Conservation (phyloP, 345 rosid genomes). For the Raphanus raphanistrum region DNA sequence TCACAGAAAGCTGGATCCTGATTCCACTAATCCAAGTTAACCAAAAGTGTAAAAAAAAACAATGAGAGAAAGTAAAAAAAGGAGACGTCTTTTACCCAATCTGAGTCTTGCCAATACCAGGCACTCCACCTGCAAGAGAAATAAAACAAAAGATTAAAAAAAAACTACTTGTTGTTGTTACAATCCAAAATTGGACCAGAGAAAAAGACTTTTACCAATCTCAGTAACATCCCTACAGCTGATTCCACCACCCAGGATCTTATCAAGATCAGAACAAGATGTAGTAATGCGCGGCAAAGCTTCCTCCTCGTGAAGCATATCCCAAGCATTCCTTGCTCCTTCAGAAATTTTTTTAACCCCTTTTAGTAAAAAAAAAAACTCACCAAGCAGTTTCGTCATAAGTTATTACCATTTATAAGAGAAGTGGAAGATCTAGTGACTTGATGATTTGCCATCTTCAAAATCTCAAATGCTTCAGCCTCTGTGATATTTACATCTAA, state of each 20-base stretch:
- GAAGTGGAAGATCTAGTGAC: conserved; percentile 26
- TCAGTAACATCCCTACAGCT: conserved; percentile 93
- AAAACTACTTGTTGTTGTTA: neutral
- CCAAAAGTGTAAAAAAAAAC: neutral
- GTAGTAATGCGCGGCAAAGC: conserved; percentile 68
- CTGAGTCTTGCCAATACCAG: conserved; percentile 97
- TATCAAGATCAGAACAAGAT: conserved; percentile 77
- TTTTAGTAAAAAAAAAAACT: neutral
- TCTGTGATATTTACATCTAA: conserved; percentile 60
- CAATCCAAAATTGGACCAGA: no score
- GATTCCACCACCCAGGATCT: conserved; percentile 85
- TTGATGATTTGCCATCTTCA: conserved; percentile 45
- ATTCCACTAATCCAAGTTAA: conserved; percentile 18
- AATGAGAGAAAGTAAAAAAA: conserved; percentile 2
- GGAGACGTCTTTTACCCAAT: conserved; percentile 55
- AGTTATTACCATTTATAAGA: conserved; percentile 52
- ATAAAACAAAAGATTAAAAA: neutral
- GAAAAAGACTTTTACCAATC: no score
- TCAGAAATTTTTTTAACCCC: neutral
- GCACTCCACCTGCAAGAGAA: conserved; percentile 62
- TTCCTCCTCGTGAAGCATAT: conserved; percentile 74
- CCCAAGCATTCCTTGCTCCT: conserved; percentile 96
- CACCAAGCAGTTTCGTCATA: conserved; percentile 7
- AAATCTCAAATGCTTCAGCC: conserved; percentile 59
- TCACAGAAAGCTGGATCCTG: conserved; percentile 94